Base-by-base conservation (phyloP, 73 alveolate genomes). In the Symbiodinium pilosum region DNA sequence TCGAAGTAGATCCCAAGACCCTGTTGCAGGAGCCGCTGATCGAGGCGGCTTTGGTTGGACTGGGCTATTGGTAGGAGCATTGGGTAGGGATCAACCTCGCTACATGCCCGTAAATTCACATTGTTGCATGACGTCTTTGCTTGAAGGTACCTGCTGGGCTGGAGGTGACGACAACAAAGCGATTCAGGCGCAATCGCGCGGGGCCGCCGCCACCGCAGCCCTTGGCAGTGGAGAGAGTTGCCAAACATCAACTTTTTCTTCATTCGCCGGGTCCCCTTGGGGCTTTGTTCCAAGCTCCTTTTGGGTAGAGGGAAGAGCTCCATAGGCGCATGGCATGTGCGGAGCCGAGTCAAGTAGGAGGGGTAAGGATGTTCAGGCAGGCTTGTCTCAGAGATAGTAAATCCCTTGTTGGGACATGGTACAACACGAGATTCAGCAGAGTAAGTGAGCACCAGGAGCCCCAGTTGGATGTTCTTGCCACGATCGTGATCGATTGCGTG, bases 391-490 rank as follows among this genome's bases (percentile, higher is more conserved):
- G n/a, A n/a, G n/a, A n/a, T n/a, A n/a, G n/a, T n/a, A n/a, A n/a
- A n/a, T n/a, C n/a, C n/a, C n/a, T n/a, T n/a, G n/a, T n/a, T n/a
- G n/a, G n/a, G n/a, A n/a, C n/a, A n/a, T n/a, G n/a, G n/a, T n/a
- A n/a, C n/a, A n/a, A n/a, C n/a, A n/a, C n/a, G n/a, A n/a, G n/a
- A n/a, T n/a, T n/a, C 59, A 47, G 59, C 59, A 6, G 21, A 6
- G 6, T 47, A 47, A 6, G 41, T 30, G 24, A 1, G 81, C 34
- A 32, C 39, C 81, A 92, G 92, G 98, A 92, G 84, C 96, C 96
- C 20, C 87, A 91, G 24, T 87, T 91, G 96, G 98, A 92, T 32
- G 98, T 92, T 26, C 68, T 92, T 5, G 98, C 98, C 34, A 92
- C 89, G 83, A 92, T 92, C 47, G 98, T 92, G 64, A 77, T 92